Evolutionary conservation across 73 alveolate genomes (phyloP), one percentile per base, ranked within the genome.

Genomic region (Breviolum minutum): DNA sequence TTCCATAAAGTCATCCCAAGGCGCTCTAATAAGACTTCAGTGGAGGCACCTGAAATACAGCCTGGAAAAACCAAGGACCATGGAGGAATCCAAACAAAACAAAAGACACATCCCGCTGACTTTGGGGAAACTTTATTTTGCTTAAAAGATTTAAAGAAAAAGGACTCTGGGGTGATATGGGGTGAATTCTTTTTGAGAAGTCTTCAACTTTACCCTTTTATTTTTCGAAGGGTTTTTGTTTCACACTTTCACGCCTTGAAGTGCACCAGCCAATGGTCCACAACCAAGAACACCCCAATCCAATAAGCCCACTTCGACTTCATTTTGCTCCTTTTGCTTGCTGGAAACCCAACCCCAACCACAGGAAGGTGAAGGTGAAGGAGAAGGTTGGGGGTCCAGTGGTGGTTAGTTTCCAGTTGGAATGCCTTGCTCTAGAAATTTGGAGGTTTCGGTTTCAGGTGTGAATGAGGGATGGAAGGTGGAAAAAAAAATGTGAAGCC

Each of bases 41-140:
- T 71, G 88, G 96, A 90, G 17, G 96, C 96, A 7, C 98, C 98
- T 4, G 92, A 76, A 86, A 93, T 93, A 82, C 98, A 93, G 96
- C 96, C 96, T 90, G 76, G 27, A 62, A 11, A n/a, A 3, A 27
- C 26, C 27, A 29, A 0, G 16, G 11, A 13, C 29, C 66, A 80
- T 32, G 0, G 71, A 48, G 16, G 92, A 63, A 63, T 19, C 17
- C 20, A 10, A 83, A 29, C 74, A 40, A 40, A 40, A 40, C 54
- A 40, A 40, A 40, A 40, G 54, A 40, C 54, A 40, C 3, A 40
- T 40, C 54, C 54, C 54, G 3, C 54, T 40, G 54, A 40, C 54
- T 40, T 40, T 40, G 54, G 54, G 54, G 54, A 40, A 40, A 40
- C 54, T 40, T 40, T 40, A n/a, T 40, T 40, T 40, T 40, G 54